phyloP scores from a whole-genome alignment of 129 eudicot species.

The Centaurea solstitialis region DNA sequence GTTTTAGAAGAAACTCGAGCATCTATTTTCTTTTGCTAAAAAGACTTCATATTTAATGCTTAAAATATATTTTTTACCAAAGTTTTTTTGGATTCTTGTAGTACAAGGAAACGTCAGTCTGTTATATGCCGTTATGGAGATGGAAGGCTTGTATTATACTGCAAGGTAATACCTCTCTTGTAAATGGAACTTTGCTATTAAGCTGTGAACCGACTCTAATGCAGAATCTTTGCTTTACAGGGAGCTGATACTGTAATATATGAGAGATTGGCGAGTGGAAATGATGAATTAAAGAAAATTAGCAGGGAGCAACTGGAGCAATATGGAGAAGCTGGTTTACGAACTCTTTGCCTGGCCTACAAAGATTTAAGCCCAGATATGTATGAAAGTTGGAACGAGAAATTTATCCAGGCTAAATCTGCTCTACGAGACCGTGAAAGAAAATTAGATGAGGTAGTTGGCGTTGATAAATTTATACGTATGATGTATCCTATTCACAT shows the following conservation, averaged over 20 bases:
- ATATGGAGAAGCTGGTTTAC: conserved; percentile 93
- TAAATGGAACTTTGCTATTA: conserved; percentile 4
- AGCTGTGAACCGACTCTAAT: conserved; percentile 23
- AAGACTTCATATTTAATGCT: conserved; percentile 12
- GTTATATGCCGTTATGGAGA: conserved; percentile 92
- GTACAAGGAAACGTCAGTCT: conserved; percentile 99
- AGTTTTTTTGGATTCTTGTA: conserved; percentile 24
- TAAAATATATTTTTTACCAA: conserved; percentile 15
- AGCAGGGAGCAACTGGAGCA: conserved; percentile 87
- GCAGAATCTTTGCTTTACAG: conserved; percentile 41
- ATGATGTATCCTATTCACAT: background rate
- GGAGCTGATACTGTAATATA: conserved; percentile 97
- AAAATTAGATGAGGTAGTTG: conserved; percentile 88
- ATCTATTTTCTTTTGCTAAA: background rate
- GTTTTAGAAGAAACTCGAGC: background rate
- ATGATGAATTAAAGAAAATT: conserved; percentile 60
- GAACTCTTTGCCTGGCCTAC: conserved; percentile 94
- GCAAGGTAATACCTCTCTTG: conserved; percentile 61
- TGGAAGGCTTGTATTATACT: conserved; percentile 94
- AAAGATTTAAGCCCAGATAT: conserved; percentile 66
- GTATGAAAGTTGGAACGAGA: conserved; percentile 94
- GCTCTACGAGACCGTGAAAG: conserved; percentile 90
- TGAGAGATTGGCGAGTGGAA: conserved; percentile 78
- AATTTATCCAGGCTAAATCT: conserved; percentile 91
- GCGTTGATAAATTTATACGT: background rate